phyloP scores from a whole-genome alignment of 106 monocot genomes.

The Platanthera zijinensis region DNA sequence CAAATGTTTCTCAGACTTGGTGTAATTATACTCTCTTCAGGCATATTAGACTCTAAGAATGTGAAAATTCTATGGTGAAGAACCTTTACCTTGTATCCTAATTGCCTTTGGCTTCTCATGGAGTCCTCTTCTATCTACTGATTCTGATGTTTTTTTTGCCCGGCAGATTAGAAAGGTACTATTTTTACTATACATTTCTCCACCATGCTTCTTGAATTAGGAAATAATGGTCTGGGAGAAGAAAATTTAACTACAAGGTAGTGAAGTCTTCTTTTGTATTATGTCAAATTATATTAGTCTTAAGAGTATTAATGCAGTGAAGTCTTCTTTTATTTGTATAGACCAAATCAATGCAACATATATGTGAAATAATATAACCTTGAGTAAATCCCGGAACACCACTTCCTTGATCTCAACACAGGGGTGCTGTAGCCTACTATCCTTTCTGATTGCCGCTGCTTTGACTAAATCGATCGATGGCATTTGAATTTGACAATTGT shows the following conservation, averaged over 20 bases:
- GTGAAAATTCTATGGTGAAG: constrained; percentile 2
- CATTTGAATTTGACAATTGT: background rate
- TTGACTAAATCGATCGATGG: background rate
- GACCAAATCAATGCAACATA: background rate
- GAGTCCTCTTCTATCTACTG: background rate
- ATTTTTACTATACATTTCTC: constrained; percentile 1
- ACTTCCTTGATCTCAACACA: background rate
- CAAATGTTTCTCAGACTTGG: background rate
- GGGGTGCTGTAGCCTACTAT: background rate
- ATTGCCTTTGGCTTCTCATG: background rate
- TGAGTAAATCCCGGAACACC: background rate
- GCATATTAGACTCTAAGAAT: constrained; percentile 1
- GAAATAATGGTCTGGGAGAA: background rate
- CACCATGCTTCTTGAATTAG: background rate
- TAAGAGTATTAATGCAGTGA: background rate
- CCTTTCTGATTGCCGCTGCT: background rate
- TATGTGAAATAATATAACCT: background rate
- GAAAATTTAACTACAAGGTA: background rate
- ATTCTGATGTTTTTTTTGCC: background rate
- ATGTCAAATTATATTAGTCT: no score
- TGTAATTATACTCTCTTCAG: constrained; percentile 3
- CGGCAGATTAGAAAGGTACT: background rate
- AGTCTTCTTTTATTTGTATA: background rate
- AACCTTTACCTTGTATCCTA: constrained; percentile 1
- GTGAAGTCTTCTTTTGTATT: background rate